Conservation (phyloP, 2,329 filamentous ascomycete genomes). For the Penicillium sp. region DNA sequence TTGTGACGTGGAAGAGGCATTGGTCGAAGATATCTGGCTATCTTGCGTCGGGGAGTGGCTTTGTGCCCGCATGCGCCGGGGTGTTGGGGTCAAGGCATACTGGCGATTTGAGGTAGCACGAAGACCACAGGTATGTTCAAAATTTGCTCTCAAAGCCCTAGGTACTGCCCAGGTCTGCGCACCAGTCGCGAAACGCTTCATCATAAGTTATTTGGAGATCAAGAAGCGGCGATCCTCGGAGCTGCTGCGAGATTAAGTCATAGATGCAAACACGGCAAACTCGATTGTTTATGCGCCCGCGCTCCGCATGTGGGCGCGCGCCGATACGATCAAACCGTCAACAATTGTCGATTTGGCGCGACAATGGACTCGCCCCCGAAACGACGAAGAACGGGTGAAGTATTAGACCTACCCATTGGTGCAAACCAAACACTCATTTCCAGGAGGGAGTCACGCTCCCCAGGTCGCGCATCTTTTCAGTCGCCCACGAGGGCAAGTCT, state of each 20-base stretch:
- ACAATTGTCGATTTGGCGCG: neutral
- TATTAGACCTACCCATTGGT: constrained; percentile 41
- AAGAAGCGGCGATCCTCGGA: constrained; percentile 8
- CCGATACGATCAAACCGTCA: constrained; percentile 29
- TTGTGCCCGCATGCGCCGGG: constrained; percentile 18
- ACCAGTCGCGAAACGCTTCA: constrained; percentile 23
- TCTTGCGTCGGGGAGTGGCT: constrained; percentile 10
- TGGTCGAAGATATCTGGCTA: constrained; percentile 4
- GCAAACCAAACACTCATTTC: constrained; percentile 31
- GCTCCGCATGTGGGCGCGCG: constrained; percentile 6
- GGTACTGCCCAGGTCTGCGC: constrained; percentile 16
- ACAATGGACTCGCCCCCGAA: constrained; percentile 52
- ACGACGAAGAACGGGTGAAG: constrained; percentile 57
- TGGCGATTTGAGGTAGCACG: constrained; percentile 8
- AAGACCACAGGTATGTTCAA: neutral
- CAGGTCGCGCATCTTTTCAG: constrained; percentile 53
- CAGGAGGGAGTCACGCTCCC: constrained; percentile 23
- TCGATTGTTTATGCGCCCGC: constrained; percentile 17
- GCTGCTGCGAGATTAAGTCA: constrained; percentile 27
- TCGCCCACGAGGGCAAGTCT: constrained; percentile 63
- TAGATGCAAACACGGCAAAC: constrained; percentile 38
- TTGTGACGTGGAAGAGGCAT: constrained; percentile 22
- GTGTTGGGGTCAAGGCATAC: constrained; percentile 17
- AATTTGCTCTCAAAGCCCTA: neutral
- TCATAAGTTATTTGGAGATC: constrained; percentile 12